These are phyloP conservation scores for Hypoxylon trugodes DNA, from an alignment of 495 filamentous ascomycete genomes.

Conservation along the genomic window DNA sequence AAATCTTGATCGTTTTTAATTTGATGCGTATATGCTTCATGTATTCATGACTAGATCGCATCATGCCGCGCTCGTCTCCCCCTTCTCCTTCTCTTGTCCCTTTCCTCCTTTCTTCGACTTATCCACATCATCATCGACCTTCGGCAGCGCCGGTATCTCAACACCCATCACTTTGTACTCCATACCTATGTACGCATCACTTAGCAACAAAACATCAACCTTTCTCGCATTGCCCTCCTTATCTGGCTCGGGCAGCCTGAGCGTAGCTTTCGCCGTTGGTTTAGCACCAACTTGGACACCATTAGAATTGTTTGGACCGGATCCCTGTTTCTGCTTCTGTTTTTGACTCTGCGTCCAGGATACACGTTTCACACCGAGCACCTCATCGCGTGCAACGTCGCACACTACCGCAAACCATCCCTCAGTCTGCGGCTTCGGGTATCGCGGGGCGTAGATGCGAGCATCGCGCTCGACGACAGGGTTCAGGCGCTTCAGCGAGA, in stretches of 20 bases:
- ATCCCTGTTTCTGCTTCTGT: too few species aligned
- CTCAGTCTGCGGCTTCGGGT: constrained; percentile 94
- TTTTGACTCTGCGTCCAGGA: constrained; percentile 71
- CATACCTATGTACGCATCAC: constrained; percentile 88
- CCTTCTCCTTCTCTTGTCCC: constrained; percentile 1
- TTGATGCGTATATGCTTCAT: background rate
- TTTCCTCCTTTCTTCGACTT: constrained; percentile 38
- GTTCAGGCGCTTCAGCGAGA: constrained; percentile 75
- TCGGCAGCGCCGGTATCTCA: constrained; percentile 55
- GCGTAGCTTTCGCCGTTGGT: constrained; percentile 58
- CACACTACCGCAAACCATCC: constrained; percentile 87
- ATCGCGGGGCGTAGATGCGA: constrained; percentile 82
- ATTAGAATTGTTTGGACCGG: constrained; percentile 24
- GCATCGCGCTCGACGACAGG: constrained; percentile 65
- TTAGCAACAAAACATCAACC: constrained; percentile 77
- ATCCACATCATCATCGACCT: constrained; percentile 47
- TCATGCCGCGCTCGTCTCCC: constrained; percentile 21
- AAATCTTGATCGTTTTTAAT: too few species aligned
- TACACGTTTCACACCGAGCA: constrained; percentile 84
- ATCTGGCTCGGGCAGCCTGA: constrained; percentile 68
- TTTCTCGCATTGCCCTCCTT: constrained; percentile 51
- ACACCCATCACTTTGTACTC: constrained; percentile 67
- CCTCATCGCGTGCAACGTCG: constrained; percentile 71
- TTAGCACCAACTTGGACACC: constrained; percentile 41
- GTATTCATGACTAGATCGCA: too few species aligned